A percentile compares a stretch with the other conserved stretches of the same genome.
Conservation (phyloP, 352 stramenopile species). For the Aphanomyces stellatus region DNA sequence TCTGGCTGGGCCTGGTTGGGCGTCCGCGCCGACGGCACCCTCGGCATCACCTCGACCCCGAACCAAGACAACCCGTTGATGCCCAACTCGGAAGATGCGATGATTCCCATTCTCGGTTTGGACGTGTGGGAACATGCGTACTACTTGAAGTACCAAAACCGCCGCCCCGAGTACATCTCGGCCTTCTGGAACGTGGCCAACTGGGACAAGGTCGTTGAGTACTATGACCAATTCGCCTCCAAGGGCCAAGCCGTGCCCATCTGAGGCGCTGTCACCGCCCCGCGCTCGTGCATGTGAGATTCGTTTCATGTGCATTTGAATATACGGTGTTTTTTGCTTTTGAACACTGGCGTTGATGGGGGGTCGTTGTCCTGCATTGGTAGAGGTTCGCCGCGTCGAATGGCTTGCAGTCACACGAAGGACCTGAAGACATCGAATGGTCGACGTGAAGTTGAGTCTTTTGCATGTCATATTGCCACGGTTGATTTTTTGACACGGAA, state of each 20-base stretch:
- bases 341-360: too few relatives aligned
- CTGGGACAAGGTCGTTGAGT: constrained; percentile 89
- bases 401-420: too few relatives aligned
- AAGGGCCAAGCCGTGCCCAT: constrained; percentile 78
- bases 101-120: constrained; percentile 90
- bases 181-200: constrained; percentile 98
- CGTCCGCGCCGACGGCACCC: constrained; percentile 79
- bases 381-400: too few relatives aligned
- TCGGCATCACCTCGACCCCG: constrained; percentile 92
- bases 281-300: not conserved
- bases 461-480: too few relatives aligned
- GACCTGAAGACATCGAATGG: too few relatives aligned
- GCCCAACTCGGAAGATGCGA: constrained; percentile 56
- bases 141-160: constrained; percentile 97
- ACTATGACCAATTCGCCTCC: constrained; percentile 86
- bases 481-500: too few relatives aligned
- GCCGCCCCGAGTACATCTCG: constrained; percentile 92
- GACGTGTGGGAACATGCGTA: constrained; percentile 97
- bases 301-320: not conserved
- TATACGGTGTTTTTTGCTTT: not conserved
- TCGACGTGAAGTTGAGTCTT: too few relatives aligned
- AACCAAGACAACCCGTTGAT: constrained; percentile 94
- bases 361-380: too few relatives aligned
- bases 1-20: constrained; percentile 88
- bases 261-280: constrained; percentile 27